Percentiles rank a stretch among this genome's conserved stretches.
Conservation (phyloP, 768 basidiomycete genomes). For the Fomitopsis pulvina region DNA sequence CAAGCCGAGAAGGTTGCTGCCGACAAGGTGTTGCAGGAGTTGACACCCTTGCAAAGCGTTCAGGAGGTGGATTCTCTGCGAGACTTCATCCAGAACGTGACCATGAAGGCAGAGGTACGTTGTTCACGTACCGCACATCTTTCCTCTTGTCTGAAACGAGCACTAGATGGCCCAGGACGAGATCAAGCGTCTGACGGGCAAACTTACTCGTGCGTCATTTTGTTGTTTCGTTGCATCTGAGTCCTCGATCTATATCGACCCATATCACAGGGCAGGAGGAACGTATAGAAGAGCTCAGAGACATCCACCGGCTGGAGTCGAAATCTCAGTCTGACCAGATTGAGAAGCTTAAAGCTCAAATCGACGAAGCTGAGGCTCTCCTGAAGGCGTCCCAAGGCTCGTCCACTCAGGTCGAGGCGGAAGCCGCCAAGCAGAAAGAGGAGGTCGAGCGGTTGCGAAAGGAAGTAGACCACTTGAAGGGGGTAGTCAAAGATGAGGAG, state of each 20-base stretch:
- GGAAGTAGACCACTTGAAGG: slow-evolving; percentile 58
- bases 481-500: slow-evolving; percentile 83
- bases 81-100: slow-evolving; percentile 63
- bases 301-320: slow-evolving; percentile 76
- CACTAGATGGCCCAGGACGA: slow-evolving; percentile 68
- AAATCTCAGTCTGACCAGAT: slow-evolving; percentile 74
- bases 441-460: slow-evolving; percentile 54
- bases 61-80: slow-evolving; percentile 61
- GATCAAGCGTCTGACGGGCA: slow-evolving; percentile 64
- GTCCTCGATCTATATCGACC: slow-evolving; percentile 2
- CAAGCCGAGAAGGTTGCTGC: slow-evolving; percentile 66
- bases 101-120: slow-evolving; percentile 65
- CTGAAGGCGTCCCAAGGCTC: slow-evolving; percentile 51
- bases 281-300: slow-evolving; percentile 77
- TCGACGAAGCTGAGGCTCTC: slow-evolving; percentile 65
- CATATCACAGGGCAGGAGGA: slow-evolving; percentile 83
- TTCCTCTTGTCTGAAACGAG: not conserved
- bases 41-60: slow-evolving; percentile 64
- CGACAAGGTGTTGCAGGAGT: slow-evolving; percentile 60
- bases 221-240: not conserved
- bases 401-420: slow-evolving; percentile 41
- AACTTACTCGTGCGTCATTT: slow-evolving; percentile 56
- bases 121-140: not conserved
- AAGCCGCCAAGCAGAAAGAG: slow-evolving; percentile 40
- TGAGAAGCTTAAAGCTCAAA: slow-evolving; percentile 59